Evolutionary conservation across 495 filamentous ascomycete genomes (phyloP).

Genomic region (Penicillium cosmopolitanum): DNA sequence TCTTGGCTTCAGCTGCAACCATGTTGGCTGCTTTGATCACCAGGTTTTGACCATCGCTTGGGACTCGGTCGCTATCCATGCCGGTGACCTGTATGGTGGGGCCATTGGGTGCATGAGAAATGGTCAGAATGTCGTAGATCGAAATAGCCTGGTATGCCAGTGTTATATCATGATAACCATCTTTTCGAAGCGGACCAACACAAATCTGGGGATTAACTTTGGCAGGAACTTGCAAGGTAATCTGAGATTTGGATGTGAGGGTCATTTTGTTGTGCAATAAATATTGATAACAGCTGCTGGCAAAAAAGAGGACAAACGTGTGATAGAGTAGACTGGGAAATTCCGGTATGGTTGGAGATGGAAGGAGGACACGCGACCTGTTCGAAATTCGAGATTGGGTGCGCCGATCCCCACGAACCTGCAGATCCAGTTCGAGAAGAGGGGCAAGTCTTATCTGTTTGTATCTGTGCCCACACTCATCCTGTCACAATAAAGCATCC

Average conservation of each 20-base stretch:
- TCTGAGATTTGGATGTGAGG: background rate
- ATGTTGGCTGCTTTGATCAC: conserved; percentile 14
- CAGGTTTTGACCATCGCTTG: conserved; percentile 6
- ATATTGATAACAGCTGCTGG: background rate
- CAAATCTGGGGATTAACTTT: conserved; percentile 17
- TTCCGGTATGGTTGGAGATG: background rate
- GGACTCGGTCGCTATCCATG: conserved; percentile 13
- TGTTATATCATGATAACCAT: conserved; percentile 18
- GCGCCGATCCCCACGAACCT: conserved; percentile 9
- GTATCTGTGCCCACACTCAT: background rate
- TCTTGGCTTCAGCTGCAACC: background rate
- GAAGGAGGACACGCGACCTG: conserved; percentile 12
- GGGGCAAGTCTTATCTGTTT: conserved; percentile 8
- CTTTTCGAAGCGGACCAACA: conserved; percentile 11
- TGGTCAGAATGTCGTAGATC: conserved; percentile 9
- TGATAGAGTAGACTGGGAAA: background rate
- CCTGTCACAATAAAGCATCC: background rate
- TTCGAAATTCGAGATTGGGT: background rate
- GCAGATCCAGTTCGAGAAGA: conserved; percentile 9
- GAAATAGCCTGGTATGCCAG: conserved; percentile 16
- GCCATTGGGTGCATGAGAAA: background rate
- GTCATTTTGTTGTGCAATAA: background rate
- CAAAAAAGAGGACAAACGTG: background rate
- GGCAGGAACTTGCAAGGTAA: conserved; percentile 12
- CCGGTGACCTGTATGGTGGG: conserved; percentile 7